phyloP scores from a whole-genome alignment of 306 rosid genomes.

The Mucuna pruriens region DNA sequence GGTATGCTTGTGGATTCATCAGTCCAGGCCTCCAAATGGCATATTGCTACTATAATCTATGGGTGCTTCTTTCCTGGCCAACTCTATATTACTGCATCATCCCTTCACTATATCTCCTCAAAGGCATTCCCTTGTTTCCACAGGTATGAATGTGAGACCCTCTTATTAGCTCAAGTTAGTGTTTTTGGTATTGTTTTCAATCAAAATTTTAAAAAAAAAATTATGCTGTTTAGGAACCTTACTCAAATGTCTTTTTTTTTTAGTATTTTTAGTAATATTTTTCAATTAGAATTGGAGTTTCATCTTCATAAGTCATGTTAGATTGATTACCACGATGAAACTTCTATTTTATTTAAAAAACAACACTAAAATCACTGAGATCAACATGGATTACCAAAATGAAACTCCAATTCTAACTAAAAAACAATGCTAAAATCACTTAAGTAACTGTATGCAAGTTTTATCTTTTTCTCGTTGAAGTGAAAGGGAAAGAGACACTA shows the following conservation, averaged over 20 bases:
- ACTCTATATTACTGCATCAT: conserved; percentile 32
- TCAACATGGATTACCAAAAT: not conserved
- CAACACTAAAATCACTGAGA: not conserved
- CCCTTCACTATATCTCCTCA: conserved; percentile 42
- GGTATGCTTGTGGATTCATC: conserved; percentile 54
- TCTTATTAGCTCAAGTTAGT: not conserved
- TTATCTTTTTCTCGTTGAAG: not conserved
- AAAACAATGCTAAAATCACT: not conserved
- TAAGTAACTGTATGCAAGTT: not conserved
- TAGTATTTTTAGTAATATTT: not conserved
- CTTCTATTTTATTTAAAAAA: not conserved
- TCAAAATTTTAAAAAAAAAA: too few species aligned
- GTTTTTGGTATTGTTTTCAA: too few species aligned
- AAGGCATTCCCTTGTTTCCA: conserved; percentile 44
- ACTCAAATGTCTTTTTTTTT: too few species aligned
- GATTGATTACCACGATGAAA: not conserved
- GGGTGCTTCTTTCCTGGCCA: conserved; percentile 59
- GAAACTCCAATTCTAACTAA: not conserved
- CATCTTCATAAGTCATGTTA: not conserved
- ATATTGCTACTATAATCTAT: conserved; percentile 52
- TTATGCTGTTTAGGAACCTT: too few species aligned
- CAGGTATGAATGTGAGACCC: conserved; percentile 17
- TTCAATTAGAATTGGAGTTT: too few species aligned
- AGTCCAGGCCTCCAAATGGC: conserved; percentile 62
- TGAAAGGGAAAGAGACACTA: not conserved